A percentile compares a stretch with the other conserved stretches of the same genome.
phyloP scores from a whole-genome alignment of 1,284 basidiomycete species.

The Tylopilus orsonianus region DNA sequence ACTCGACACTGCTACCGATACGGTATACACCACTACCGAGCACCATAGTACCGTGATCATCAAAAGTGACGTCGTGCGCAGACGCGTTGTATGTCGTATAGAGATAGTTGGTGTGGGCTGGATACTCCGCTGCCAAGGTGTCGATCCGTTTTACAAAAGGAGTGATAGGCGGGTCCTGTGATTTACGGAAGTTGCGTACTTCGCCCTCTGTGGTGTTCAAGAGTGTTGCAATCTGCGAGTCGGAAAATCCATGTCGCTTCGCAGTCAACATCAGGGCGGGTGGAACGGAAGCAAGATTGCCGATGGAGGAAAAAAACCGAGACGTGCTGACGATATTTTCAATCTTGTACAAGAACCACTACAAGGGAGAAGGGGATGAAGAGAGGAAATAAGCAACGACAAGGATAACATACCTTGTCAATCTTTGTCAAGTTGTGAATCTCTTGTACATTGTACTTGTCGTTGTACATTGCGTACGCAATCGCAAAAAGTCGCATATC shows the following conservation, averaged over 20 bases:
- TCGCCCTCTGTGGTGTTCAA: slow-evolving; percentile 68
- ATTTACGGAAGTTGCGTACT: slow-evolving; percentile 86
- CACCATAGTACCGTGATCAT: slow-evolving; percentile 98
- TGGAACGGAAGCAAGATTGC: slow-evolving; percentile 64
- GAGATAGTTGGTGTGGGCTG: slow-evolving; percentile 98
- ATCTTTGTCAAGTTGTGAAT: slow-evolving; percentile 97
- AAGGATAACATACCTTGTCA: slow-evolving; percentile 65
- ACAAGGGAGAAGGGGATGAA: slow-evolving; percentile 1
- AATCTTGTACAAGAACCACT: slow-evolving; percentile 99
- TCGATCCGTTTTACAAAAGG: slow-evolving; percentile 99
- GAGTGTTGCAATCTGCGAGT: slow-evolving; percentile 87
- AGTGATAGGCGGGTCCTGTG: slow-evolving; percentile 68
- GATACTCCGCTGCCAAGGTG: slow-evolving; percentile 98
- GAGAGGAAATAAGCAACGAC: neutral
- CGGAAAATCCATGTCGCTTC: slow-evolving; percentile 94
- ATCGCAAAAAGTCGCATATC: slow-evolving; percentile 96
- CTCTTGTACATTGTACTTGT: slow-evolving; percentile 86
- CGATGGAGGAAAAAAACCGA: slow-evolving; percentile 67
- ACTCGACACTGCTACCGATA: slow-evolving; percentile 98
- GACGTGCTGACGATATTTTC: slow-evolving; percentile 94
- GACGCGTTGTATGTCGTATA: slow-evolving; percentile 99
- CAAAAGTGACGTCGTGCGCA: slow-evolving; percentile 93
- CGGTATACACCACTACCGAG: slow-evolving; percentile 99
- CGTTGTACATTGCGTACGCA: slow-evolving; percentile 96
- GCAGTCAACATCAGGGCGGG: slow-evolving; percentile 77